Base-by-base conservation (phyloP, 2,329 filamentous ascomycete genomes). In the Botrytis elliptica region DNA sequence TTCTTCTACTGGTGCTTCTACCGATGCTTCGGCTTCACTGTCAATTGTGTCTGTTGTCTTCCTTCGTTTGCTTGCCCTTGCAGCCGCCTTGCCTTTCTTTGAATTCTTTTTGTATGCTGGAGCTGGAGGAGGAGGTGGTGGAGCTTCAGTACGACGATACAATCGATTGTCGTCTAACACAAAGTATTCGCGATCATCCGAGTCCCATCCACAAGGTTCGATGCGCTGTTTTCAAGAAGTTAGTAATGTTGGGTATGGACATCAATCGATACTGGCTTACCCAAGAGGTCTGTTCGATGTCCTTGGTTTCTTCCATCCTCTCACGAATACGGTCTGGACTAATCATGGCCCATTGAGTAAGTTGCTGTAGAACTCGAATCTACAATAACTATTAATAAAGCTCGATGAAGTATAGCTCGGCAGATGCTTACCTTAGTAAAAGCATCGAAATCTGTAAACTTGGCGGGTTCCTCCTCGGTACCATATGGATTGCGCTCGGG, bases 151-250 rank as follows among this genome's bases (percentile, higher is more conserved):
- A 75, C 92, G 87, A 73, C 95, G 92, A 82, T 99, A 99, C 60
- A 99, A 86, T 75, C 96, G 89, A 79, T 98, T 97, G 81, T 99
- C 96, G 79, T 98, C 95, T 5, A 99, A 88, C 4, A 98, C 91
- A 80, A 92, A 97, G 81, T 98, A 97, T 52, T 90, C 91, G 55
- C 94, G 91, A 76, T 97, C 95, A 65, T 97, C 87, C 36, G 90
- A 87, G 82, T 99, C 96, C 90, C 94, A 98, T 16, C 96, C 96
- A 75, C 92, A 91, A 0, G 93, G 92, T 79, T 95, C 93, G 77
- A 96, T 94, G 74, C 90, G 86, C 90, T 92, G 71, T 72, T 71
- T 42, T 7, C 33, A 49, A 33, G 25, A n/a, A 67, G 44, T 79
- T 73, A 80, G 75, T 55, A 10, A n/a, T 14, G 20, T 36, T 40